Evolutionary conservation across 1,284 basidiomycete species (phyloP).

Genomic region (Fistulinella staudtii): DNA sequence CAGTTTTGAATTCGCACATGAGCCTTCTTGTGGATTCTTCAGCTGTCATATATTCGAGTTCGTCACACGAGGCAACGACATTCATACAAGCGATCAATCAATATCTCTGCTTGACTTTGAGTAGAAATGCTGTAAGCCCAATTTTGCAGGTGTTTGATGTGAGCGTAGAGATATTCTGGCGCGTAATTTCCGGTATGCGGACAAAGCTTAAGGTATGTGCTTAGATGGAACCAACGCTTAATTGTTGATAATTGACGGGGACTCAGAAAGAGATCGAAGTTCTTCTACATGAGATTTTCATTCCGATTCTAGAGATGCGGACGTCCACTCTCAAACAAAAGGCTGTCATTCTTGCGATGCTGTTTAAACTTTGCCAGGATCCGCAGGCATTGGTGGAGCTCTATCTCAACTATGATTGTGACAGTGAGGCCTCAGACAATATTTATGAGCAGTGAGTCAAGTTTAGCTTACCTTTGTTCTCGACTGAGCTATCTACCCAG

Average conservation of each 20-base stretch:
- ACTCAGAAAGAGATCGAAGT: constrained; percentile 99
- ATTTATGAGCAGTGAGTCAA: constrained; percentile 84
- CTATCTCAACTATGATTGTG: constrained; percentile 98
- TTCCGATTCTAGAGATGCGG: constrained; percentile 98
- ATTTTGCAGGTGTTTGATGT: constrained; percentile 98
- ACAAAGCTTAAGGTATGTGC: constrained; percentile 84
- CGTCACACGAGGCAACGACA: constrained; percentile 78
- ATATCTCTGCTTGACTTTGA: constrained; percentile 90
- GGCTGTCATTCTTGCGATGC: constrained; percentile 82
- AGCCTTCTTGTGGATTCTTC: constrained; percentile 81
- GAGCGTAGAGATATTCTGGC: constrained; percentile 98
- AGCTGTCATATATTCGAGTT: constrained; percentile 85
- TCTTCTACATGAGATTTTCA: constrained; percentile 96
- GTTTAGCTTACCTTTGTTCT: constrained; percentile 1
- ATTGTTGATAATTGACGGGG: constrained; percentile 1
- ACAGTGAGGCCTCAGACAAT: constrained; percentile 88
- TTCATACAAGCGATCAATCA: constrained; percentile 93
- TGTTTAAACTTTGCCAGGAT: constrained; percentile 86
- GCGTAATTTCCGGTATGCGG: constrained; percentile 88
- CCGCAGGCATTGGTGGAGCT: constrained; percentile 95
- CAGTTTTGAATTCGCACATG: constrained; percentile 91
- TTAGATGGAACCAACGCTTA: constrained; percentile 4
- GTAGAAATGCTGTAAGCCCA: constrained; percentile 93
- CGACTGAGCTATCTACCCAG: constrained; percentile 38
- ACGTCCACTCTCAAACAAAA: constrained; percentile 95